phyloP scores from a whole-genome alignment of 192 early-diverging fungal species.

The Umbelopsis vinacea region DNA sequence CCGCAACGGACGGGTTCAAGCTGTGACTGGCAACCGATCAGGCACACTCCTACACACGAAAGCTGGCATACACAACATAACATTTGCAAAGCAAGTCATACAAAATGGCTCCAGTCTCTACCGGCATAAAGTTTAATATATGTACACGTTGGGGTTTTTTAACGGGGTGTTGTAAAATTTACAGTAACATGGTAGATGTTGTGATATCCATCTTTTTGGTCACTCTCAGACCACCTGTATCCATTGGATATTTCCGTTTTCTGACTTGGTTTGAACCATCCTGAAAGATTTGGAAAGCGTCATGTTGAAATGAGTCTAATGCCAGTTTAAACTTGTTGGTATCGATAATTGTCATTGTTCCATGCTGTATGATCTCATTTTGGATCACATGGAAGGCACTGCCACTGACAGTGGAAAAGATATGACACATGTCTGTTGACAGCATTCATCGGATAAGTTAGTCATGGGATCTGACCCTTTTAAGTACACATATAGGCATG shows the following conservation, averaged over 20 bases:
- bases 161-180: neutral
- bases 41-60: too few species aligned
- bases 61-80: too few species aligned
- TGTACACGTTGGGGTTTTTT: neutral
- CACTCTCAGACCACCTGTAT: neutral
- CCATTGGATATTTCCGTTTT: constrained; percentile 12
- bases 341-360: neutral
- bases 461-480: neutral
- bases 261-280: neutral
- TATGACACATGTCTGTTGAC: neutral
- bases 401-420: constrained; percentile 2
- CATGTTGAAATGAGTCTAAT: neutral
- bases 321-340: neutral
- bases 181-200: neutral
- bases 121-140: neutral
- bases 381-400: constrained; percentile 1
- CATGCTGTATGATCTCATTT: neutral
- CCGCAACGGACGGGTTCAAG: neutral
- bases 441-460: neutral
- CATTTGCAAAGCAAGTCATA: too few species aligned
- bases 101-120: too few species aligned
- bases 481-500: neutral
- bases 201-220: neutral
- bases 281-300: neutral
- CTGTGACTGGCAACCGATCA: neutral